These are phyloP conservation scores for Sungouiozyma intestinalis DNA, from an alignment of 805 yeast species.

Conservation along the genomic window DNA sequence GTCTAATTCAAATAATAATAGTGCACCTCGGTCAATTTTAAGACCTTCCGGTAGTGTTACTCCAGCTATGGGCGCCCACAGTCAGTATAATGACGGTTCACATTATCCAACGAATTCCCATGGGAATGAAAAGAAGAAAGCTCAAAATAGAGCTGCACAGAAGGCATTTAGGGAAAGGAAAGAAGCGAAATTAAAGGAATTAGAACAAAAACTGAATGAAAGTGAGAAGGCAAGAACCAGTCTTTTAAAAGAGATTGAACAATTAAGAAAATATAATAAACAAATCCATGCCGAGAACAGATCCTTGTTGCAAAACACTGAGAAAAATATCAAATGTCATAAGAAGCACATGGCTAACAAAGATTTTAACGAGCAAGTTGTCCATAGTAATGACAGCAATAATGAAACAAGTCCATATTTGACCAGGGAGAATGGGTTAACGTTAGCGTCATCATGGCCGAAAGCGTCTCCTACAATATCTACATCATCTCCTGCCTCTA, in stretches of 20 bases:
- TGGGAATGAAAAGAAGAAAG: slow-evolving; percentile 46
- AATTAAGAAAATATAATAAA: slow-evolving; percentile 42
- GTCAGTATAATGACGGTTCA: too few species aligned
- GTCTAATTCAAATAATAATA: neutral
- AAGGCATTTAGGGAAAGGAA: slow-evolving; percentile 78
- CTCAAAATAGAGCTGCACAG: slow-evolving; percentile 81
- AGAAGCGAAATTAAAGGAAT: slow-evolving; percentile 58
- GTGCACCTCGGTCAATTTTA: neutral
- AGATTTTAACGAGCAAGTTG: neutral
- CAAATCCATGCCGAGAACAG: slow-evolving; percentile 55
- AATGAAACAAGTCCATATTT: neutral
- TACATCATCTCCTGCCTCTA: neutral
- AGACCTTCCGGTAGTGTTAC: neutral
- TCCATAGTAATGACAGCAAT: neutral
- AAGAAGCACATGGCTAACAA: neutral
- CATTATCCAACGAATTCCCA: too few species aligned
- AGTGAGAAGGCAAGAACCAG: slow-evolving; percentile 45
- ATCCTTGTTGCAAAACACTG: slow-evolving; percentile 26
- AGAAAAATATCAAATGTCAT: neutral
- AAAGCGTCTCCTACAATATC: neutral
- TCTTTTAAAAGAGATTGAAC: slow-evolving; percentile 40
- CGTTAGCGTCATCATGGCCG: neutral
- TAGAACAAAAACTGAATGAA: slow-evolving; percentile 46
- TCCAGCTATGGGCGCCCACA: neutral
- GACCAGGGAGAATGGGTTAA: neutral